Evolutionary conservation across 164 flowering plant genomes (phyloP).

Genomic region (Aristolochia californica): DNA sequence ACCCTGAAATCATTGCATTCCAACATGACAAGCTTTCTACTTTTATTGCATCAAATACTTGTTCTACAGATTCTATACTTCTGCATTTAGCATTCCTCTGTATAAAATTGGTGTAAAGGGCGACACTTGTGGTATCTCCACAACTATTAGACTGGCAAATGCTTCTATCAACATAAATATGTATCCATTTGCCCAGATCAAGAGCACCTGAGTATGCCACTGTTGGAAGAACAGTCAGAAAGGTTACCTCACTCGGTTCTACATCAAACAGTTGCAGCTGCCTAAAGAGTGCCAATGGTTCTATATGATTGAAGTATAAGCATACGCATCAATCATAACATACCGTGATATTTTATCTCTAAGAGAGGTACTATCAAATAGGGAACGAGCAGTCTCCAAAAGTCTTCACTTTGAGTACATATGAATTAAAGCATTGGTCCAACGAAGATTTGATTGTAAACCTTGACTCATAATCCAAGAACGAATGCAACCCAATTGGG

Average conservation of each 20-base stretch:
- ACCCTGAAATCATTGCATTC: constrained; percentile 68
- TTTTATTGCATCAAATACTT: constrained; percentile 31
- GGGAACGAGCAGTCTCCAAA: constrained; percentile 31
- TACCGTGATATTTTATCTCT: constrained; percentile 64
- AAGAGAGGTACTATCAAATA: constrained; percentile 35
- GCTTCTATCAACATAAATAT: constrained; percentile 45
- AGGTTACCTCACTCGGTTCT: constrained; percentile 60
- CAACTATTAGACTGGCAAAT: not conserved
- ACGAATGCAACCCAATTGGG: constrained; percentile 35
- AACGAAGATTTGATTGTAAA: constrained; percentile 33
- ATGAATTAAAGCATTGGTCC: constrained; percentile 62
- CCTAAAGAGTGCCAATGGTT: constrained; percentile 45
- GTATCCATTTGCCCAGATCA: constrained; percentile 73
- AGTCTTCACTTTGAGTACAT: constrained; percentile 77
- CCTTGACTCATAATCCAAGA: constrained; percentile 51
- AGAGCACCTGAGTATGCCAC: constrained; percentile 61
- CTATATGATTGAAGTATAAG: constrained; percentile 33
- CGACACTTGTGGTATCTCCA: constrained; percentile 14
- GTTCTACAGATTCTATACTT: constrained; percentile 50
- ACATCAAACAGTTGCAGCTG: constrained; percentile 32
- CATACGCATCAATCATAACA: constrained; percentile 68
- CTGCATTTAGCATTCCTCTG: constrained; percentile 77
- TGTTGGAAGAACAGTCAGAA: constrained; percentile 52
- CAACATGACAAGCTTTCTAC: constrained; percentile 38
- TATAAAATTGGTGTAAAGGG: constrained; percentile 48